Base-by-base conservation (phyloP, 129 eudicot genomes). In the Centrapalus pauciflorus region DNA sequence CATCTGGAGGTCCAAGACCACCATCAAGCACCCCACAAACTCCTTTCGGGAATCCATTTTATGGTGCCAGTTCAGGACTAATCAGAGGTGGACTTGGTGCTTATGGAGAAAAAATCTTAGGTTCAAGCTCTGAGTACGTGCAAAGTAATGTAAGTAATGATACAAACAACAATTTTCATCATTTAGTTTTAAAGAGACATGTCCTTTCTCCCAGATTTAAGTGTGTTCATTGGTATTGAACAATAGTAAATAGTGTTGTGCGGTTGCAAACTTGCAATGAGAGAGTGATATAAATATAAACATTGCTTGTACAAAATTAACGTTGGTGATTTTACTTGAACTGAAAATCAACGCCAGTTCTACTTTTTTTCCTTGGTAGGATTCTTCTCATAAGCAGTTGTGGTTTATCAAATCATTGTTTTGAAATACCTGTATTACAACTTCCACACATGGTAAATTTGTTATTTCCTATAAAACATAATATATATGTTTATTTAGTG, bases 81-180 rank as follows among this genome's bases (percentile, higher is more conserved):
- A 79, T 85, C 30, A 76, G 80, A 58, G 82, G 91, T 66, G 91
- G 91, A 55, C 81, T 85, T 21, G 86, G 91, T 48, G 91, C 91
- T 14, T 81, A 85, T 69, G 91, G 91, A 55, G 91, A 85, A 85
- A 85, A 81, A 69, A 85, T 85, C 17, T 67, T 85, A 56, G 90
- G 90, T 55, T 85, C 87, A 55, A 76, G 87, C 72, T 85, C 91
- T 9, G 91, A 85, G 64, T 85, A 85, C 35, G 91, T 85, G 43
- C 91, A 85, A 55, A 85, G 87, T 76, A 85, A 85, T 76, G 90
- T 85, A 81, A 81, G 90, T 78, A 37, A 63, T 38, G 5, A 17
- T n/a, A 51, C 19, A 38, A 64, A 17, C 27, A 43, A 25, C 58
- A 17, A 3, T 37, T 61, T 62, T 32, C 2, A 27, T 3, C 12